A percentile compares a stretch with the other conserved stretches of the same genome.
These are phyloP conservation scores for Aspergillus sp. DNA, from an alignment of 2,329 filamentous ascomycete species.

Conservation along the genomic window DNA sequence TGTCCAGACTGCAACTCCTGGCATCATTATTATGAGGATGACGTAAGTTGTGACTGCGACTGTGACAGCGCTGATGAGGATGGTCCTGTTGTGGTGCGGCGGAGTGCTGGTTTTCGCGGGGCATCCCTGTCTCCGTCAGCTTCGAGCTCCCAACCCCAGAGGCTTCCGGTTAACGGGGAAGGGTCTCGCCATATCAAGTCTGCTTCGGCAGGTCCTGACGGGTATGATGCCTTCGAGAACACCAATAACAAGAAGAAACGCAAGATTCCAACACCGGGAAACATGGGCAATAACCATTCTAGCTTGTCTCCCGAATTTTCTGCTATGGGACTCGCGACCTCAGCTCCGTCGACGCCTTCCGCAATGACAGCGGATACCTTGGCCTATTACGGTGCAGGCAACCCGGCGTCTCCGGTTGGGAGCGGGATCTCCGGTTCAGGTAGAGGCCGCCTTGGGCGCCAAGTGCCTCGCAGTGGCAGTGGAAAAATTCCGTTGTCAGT, in stretches of 20 bases:
- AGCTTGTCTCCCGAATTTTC: constrained; percentile 58
- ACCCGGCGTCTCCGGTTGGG: constrained; percentile 48
- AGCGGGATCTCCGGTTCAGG: constrained; percentile 78
- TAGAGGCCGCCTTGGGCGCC: constrained; percentile 72
- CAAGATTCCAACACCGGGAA: constrained; percentile 87
- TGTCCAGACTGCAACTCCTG: constrained; percentile 33
- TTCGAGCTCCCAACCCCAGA: constrained; percentile 20
- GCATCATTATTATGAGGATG: constrained; percentile 46
- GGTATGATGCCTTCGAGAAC: constrained; percentile 96
- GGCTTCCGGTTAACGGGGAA: constrained; percentile 22
- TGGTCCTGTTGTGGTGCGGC: constrained; percentile 35
- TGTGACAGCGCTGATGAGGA: constrained; percentile 59
- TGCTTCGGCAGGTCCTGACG: constrained; percentile 70
- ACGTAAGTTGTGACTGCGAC: constrained; percentile 41
- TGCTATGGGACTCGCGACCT: constrained; percentile 52
- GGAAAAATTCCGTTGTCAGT: constrained; percentile 58
- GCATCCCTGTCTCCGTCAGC: constrained; percentile 29
- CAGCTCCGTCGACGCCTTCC: constrained; percentile 38
- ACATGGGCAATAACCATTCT: constrained; percentile 54
- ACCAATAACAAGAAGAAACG: constrained; percentile 99
- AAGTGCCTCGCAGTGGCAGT: constrained; percentile 40
- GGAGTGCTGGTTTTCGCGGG: constrained; percentile 36
- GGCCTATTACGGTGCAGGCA: constrained; percentile 52
- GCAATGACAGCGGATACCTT: constrained; percentile 41
- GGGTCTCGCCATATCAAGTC: constrained; percentile 36